phyloP scores from a whole-genome alignment of 768 basidiomycete genomes.

The Russula foetens region DNA sequence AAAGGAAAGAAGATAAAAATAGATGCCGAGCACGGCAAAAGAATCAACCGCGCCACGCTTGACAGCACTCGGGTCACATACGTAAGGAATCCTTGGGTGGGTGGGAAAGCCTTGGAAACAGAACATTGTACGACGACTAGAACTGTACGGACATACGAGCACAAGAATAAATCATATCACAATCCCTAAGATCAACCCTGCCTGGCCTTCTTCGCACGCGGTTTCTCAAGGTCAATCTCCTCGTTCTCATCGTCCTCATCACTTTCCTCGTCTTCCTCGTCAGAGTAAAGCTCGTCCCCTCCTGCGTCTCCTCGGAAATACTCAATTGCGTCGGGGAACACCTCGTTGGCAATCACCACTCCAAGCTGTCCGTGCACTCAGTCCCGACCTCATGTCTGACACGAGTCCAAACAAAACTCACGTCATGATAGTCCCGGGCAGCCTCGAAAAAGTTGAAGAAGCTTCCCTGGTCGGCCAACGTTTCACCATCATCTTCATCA shows the following conservation, averaged over 20 bases:
- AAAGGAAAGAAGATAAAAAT: no score
- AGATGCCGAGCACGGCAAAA: no score
- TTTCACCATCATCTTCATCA: conserved; percentile 55
- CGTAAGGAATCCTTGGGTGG: no score
- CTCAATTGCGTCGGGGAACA: conserved; percentile 76
- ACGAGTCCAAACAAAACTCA: conserved; percentile 31
- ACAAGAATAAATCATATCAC: conserved; percentile 1
- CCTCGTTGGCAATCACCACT: conserved; percentile 59
- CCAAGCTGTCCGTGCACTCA: conserved; percentile 46
- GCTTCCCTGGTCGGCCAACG: conserved; percentile 60
- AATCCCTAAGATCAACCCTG: conserved; percentile 36
- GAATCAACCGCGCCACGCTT: no score
- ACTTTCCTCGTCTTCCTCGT: conserved; percentile 59
- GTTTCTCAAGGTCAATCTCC: conserved; percentile 86
- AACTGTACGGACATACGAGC: background rate
- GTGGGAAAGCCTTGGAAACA: no score
- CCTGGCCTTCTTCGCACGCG: conserved; percentile 61
- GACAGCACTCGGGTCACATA: background rate
- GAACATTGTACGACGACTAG: no score
- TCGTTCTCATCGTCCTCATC: conserved; percentile 67
- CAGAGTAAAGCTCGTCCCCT: conserved; percentile 53
- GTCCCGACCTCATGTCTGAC: background rate
- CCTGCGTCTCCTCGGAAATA: conserved; percentile 67
- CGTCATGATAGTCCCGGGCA: conserved; percentile 57
- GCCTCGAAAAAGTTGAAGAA: conserved; percentile 87